Conservation (phyloP, 208 protist species). For the Crithidia thermophila region DNA sequence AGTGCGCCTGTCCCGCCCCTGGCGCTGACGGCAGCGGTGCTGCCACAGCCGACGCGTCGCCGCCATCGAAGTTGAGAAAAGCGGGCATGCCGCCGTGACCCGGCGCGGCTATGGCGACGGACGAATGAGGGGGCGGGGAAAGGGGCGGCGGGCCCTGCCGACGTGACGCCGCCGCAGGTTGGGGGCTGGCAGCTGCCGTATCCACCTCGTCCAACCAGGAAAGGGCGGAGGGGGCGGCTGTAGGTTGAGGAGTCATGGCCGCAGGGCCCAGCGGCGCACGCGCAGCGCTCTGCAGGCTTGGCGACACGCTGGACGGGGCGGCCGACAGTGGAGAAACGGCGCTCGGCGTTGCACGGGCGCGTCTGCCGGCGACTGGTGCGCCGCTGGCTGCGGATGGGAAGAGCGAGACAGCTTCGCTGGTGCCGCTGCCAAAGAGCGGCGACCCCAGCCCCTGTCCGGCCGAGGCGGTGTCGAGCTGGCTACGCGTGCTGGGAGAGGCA, state of each 20-base stretch:
- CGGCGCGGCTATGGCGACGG: not conserved
- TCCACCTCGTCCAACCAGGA: constrained; percentile 29
- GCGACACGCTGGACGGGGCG: not conserved
- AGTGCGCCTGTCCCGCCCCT: too few relatives aligned
- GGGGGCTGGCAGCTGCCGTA: not conserved
- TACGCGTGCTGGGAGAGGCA: not conserved
- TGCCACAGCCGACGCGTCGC: not conserved
- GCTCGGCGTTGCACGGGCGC: constrained; percentile 10
- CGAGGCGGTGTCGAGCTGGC: constrained; percentile 5
- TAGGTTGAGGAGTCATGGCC: not conserved
- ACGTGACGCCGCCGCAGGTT: not conserved
- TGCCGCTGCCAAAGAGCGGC: not conserved
- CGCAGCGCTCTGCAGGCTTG: not conserved
- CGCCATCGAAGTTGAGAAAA: constrained; percentile 26
- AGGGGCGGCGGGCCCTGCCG: not conserved
- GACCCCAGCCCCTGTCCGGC: not conserved
- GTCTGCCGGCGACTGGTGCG: constrained; percentile 31
- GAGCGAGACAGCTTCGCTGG: constrained; percentile 2
- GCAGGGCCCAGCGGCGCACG: not conserved
- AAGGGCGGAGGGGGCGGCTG: constrained; percentile 6
- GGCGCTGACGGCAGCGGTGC: not conserved
- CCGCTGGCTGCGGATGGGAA: not conserved
- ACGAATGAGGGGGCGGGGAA: too few relatives aligned
- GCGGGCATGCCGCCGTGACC: not conserved
- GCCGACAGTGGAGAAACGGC: constrained; percentile 5